These are phyloP conservation scores for Penicillium concentricum DNA, from an alignment of 2,329 filamentous ascomycete genomes.

Conservation along the genomic window DNA sequence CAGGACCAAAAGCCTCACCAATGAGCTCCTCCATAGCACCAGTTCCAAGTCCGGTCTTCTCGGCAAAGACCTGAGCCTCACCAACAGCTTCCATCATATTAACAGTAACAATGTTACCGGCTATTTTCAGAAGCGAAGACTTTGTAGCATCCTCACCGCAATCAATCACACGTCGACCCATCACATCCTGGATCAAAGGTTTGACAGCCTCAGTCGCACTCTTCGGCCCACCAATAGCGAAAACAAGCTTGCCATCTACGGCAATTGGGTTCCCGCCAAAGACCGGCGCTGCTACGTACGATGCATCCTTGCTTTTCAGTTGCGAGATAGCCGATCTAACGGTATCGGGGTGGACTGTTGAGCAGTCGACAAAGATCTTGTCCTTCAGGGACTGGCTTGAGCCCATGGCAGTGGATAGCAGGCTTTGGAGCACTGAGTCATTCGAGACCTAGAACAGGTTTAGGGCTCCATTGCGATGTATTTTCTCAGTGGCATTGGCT, in stretches of 20 bases:
- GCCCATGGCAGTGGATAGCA: slow-evolving; percentile 28
- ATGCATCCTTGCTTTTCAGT: slow-evolving; percentile 35
- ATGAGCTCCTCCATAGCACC: slow-evolving; percentile 45
- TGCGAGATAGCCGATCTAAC: slow-evolving; percentile 34
- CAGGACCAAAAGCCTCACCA: slow-evolving; percentile 44
- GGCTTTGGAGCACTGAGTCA: slow-evolving; percentile 38
- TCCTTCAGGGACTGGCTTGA: slow-evolving; percentile 51
- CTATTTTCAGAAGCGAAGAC: slow-evolving; percentile 47
- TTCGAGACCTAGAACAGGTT: slow-evolving; percentile 37
- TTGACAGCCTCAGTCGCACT: slow-evolving; percentile 35
- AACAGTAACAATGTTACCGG: slow-evolving; percentile 46
- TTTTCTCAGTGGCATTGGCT: not conserved
- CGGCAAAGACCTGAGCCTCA: slow-evolving; percentile 49
- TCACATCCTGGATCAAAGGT: slow-evolving; percentile 45
- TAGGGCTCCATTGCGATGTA: not conserved
- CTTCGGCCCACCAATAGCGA: slow-evolving; percentile 43
- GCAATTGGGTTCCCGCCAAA: slow-evolving; percentile 48
- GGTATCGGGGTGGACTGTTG: slow-evolving; percentile 79
- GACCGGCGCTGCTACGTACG: slow-evolving; percentile 44
- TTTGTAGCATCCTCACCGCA: slow-evolving; percentile 46
- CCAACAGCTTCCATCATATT: slow-evolving; percentile 48
- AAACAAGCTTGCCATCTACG: slow-evolving; percentile 47
- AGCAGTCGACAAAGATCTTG: slow-evolving; percentile 84
- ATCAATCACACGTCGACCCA: slow-evolving; percentile 44
- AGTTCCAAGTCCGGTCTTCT: slow-evolving; percentile 46